Evolutionary conservation across 2,329 filamentous ascomycete genomes (phyloP), one percentile per base, ranked within the genome.

Genomic region (Ceratocystis smalleyi): DNA sequence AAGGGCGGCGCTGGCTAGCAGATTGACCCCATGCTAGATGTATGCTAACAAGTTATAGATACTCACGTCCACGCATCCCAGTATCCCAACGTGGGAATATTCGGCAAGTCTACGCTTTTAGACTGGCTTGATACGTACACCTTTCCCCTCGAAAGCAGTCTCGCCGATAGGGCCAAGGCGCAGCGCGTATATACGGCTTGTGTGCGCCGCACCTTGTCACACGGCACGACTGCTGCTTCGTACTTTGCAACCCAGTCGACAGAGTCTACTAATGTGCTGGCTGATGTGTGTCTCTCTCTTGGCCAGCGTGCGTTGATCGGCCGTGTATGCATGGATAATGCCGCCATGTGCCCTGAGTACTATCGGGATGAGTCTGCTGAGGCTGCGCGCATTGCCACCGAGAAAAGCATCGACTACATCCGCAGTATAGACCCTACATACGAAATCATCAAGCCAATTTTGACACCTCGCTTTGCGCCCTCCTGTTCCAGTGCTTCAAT

Each of bases 41-140:
- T 47, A 51, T 61, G 47, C 71, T 74, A 64, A 73, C 64, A 15
- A 12, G 24, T 22, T 24, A n/a, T 67, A 92, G 92, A 99, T 74
- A 96, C 94, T 0, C 94, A 99, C 73, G 88, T 96, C 65, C 94
- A 99, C 73, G 94, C 94, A 7, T 83, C 91, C 0, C 94, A 99
- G 76, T 96, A 96, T 71, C 91, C 92, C 65, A 99, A 99, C 71
- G 83, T 84, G 1, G 94, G 94, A 66, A 86, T 99, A 68, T 97
- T 97, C 72, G 94, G 94, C 71, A 94, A 91, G 69, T 87, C 89
- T 0, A 96, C 92, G 0, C 84, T 99, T 40, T 82, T 99, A 15
- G 87, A 94, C 75, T 99, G 94, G 94, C 79, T 99, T 4, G 83
- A 91, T 70, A 94, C 80, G 17, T 97, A 99, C 77, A 99, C 94